phyloP scores from a whole-genome alignment of 2,329 filamentous ascomycete species.

The Aquanectria penicillioides region DNA sequence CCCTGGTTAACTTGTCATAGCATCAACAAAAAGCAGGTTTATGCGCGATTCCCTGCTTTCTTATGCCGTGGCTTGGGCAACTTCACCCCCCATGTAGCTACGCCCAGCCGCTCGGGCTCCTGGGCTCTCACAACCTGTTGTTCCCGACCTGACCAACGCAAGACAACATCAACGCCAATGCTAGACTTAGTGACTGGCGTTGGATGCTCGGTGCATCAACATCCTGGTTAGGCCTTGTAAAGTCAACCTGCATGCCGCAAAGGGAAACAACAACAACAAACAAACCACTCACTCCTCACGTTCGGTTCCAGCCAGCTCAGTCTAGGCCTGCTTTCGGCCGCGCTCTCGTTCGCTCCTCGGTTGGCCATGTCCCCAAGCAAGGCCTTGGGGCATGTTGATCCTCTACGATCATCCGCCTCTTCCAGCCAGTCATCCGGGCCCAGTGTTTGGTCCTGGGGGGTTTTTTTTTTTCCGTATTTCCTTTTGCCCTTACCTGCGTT shows the following conservation, averaged over 20 bases:
- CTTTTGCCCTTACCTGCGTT: constrained; percentile 7
- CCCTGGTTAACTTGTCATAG: constrained; percentile 18
- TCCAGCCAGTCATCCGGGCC: constrained; percentile 1
- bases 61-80: constrained; percentile 28
- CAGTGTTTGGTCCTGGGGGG: neutral
- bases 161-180: neutral
- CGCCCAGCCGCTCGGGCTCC: constrained; percentile 20
- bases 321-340: constrained; percentile 12
- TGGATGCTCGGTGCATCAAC: constrained; percentile 20
- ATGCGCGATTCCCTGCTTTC: constrained; percentile 24
- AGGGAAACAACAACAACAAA: constrained; percentile 33
- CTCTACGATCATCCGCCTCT: neutral
- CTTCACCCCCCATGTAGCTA: constrained; percentile 29
- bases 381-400: constrained; percentile 11
- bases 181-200: constrained; percentile 16
- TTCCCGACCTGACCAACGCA: neutral
- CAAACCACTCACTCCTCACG: constrained; percentile 23
- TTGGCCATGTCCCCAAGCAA: neutral
- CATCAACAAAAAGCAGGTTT: constrained; percentile 27
- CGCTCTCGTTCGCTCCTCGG: constrained; percentile 24
- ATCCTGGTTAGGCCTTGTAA: constrained; percentile 12
- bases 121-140: constrained; percentile 23
- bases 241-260: constrained; percentile 28
- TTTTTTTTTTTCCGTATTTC: constrained; percentile 18
- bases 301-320: constrained; percentile 17